Conservation (phyloP, 2,329 filamentous ascomycete species). For the Xylariaceae sp. region DNA sequence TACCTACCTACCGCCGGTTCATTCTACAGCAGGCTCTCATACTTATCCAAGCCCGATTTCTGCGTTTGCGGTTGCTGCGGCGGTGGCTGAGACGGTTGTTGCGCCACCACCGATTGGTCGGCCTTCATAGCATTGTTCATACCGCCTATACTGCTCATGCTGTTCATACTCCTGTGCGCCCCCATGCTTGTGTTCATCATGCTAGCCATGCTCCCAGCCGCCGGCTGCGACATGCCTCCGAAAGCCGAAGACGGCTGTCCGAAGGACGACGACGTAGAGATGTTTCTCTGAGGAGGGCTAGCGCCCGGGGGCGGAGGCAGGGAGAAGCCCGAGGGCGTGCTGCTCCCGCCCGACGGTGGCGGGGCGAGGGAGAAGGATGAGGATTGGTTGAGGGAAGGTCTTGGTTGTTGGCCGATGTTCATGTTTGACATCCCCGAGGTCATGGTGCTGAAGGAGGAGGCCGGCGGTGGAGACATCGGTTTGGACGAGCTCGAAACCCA, state of each 20-base stretch:
- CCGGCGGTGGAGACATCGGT: conserved; percentile 34
- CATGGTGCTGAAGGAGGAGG: conserved; percentile 43
- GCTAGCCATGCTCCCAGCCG: conserved; percentile 27
- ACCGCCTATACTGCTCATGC: conserved; percentile 32
- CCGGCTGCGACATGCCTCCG: conserved; percentile 19
- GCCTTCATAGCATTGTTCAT: conserved; percentile 24
- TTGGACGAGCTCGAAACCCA: conserved; percentile 49
- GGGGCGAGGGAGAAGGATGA: conserved; percentile 63
- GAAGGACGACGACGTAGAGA: conserved; percentile 29
- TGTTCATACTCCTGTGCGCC: conserved; percentile 6
- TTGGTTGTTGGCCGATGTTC: conserved; percentile 47
- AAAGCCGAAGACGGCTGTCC: conserved; percentile 26
- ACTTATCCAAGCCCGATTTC: conserved; percentile 64
- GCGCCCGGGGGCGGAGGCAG: conserved; percentile 49
- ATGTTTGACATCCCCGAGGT: conserved; percentile 51
- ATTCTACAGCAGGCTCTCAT: conserved; percentile 63
- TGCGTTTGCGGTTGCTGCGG: conserved; percentile 40
- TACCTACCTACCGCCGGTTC: background rate
- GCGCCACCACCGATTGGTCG: conserved; percentile 3
- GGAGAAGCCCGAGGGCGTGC: conserved; percentile 46
- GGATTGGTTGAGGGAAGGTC: conserved; percentile 40
- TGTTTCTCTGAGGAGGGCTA: conserved; percentile 34
- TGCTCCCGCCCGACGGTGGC: conserved; percentile 45
- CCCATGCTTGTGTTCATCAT: conserved; percentile 26
- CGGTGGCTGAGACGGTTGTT: conserved; percentile 13